These are phyloP conservation scores for Salinomyces thailandicus DNA, from an alignment of 2,329 filamentous ascomycete species.

Conservation along the genomic window DNA sequence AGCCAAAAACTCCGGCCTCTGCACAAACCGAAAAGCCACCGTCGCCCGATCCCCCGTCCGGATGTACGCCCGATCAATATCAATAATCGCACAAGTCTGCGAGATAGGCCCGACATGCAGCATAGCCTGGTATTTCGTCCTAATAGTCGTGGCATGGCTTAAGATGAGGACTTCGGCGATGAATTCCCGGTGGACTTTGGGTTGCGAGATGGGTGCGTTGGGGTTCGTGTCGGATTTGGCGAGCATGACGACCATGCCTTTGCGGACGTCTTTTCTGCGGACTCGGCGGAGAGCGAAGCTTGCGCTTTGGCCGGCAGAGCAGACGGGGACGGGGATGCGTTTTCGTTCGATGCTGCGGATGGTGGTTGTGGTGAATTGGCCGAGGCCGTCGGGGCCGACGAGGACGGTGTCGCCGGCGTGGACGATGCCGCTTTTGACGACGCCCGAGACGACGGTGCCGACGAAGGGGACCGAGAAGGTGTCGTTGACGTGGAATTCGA, in stretches of 20 bases:
- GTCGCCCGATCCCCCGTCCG: constrained; percentile 87
- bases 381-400: constrained; percentile 80
- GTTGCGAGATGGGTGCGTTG: constrained; percentile 28
- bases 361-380: constrained; percentile 76
- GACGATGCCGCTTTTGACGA: constrained; percentile 72
- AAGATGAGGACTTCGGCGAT: constrained; percentile 76
- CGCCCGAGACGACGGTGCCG: constrained; percentile 88
- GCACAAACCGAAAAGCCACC: constrained; percentile 90
- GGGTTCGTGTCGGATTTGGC: constrained; percentile 56
- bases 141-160: constrained; percentile 93
- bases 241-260: constrained; percentile 93
- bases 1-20: constrained; percentile 82
- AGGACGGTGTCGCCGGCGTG: constrained; percentile 85
- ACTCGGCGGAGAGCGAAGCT: constrained; percentile 85
- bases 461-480: constrained; percentile 97
- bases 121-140: constrained; percentile 96
- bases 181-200: constrained; percentile 44
- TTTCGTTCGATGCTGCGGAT: constrained; percentile 93
- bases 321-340: constrained; percentile 76
- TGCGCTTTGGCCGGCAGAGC: constrained; percentile 82
- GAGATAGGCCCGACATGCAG: constrained; percentile 89
- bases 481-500: constrained; percentile 94
- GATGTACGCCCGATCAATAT: constrained; percentile 92
- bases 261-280: constrained; percentile 81
- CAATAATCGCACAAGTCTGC: constrained; percentile 94